phyloP scores from a whole-genome alignment of 441 rosid species.

The Erysimum cheiri region DNA sequence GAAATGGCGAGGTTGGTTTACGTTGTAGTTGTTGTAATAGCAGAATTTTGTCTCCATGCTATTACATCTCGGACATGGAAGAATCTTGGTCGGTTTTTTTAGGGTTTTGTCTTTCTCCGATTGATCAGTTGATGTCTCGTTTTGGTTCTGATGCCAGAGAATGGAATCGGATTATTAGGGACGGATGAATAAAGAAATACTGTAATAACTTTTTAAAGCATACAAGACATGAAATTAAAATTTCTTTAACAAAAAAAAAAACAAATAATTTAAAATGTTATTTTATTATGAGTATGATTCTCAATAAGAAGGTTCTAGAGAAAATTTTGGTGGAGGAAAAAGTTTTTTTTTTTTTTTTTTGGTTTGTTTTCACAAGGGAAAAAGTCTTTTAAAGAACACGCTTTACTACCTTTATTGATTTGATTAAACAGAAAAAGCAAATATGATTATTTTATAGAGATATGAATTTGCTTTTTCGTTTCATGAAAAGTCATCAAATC shows the following conservation, averaged over 20 bases:
- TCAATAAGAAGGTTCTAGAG: slow-evolving; percentile 15
- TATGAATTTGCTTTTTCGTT: slow-evolving; percentile 33
- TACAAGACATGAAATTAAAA: neutral
- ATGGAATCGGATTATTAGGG: slow-evolving; percentile 6
- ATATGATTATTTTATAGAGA: slow-evolving; percentile 21
- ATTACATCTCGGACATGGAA: slow-evolving; percentile 88
- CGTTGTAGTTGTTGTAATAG: slow-evolving; percentile 89
- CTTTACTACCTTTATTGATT: slow-evolving; percentile 21
- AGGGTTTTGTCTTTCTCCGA: slow-evolving; percentile 50
- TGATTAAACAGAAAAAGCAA: slow-evolving; percentile 11
- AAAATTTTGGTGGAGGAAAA: slow-evolving; percentile 20
- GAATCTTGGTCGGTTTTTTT: slow-evolving; percentile 85
- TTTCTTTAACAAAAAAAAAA: too few species aligned
- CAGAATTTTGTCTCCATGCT: slow-evolving; percentile 95
- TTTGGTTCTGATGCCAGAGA: slow-evolving; percentile 41
- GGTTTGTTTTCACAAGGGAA: too few species aligned
- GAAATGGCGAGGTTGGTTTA: slow-evolving; percentile 89
- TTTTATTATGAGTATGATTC: neutral
- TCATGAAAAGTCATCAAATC: slow-evolving; percentile 35
- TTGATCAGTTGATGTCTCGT: slow-evolving; percentile 29
- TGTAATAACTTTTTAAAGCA: neutral
- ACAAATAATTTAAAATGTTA: too few species aligned
- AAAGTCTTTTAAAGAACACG: too few species aligned
- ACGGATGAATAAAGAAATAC: neutral
- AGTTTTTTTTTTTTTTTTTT: too few species aligned